Percentiles rank a stretch among this genome's conserved stretches.
phyloP scores from a whole-genome alignment of 1,284 basidiomycete genomes.

The Vanrija humicola region DNA sequence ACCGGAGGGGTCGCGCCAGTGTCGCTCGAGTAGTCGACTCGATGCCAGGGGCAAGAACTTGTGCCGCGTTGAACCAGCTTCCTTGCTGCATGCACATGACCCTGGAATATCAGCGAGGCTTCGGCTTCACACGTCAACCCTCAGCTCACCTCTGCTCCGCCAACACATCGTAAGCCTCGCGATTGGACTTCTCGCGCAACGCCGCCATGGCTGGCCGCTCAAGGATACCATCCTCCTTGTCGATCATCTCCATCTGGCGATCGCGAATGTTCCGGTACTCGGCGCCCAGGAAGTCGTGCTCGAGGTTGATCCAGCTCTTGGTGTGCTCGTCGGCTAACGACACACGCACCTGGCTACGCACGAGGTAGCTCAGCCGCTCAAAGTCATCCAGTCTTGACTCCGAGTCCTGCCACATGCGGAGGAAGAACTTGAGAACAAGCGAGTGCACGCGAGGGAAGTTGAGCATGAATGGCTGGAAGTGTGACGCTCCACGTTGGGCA shows the following conservation, averaged over 20 bases:
- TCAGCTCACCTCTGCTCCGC: conserved; percentile 65
- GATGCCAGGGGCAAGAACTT: conserved; percentile 26
- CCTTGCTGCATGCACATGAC: conserved; percentile 47
- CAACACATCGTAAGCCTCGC: conserved; percentile 89
- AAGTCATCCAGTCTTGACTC: conserved; percentile 78
- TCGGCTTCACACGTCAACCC: too few relatives aligned
- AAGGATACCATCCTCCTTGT: conserved; percentile 83
- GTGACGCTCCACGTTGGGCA: conserved; percentile 55
- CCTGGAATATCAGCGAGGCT: conserved; percentile 16
- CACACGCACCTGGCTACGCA: conserved; percentile 80
- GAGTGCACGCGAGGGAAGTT: conserved; percentile 79
- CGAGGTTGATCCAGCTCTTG: conserved; percentile 78
- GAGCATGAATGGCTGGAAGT: conserved; percentile 85
- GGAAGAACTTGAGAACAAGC: conserved; percentile 80
- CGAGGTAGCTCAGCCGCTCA: conserved; percentile 71
- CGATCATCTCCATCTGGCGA: conserved; percentile 89
- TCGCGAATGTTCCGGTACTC: conserved; percentile 86
- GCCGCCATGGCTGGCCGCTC: conserved; percentile 81
- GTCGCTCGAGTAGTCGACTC: conserved; percentile 22
- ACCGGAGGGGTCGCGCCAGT: conserved; percentile 32
- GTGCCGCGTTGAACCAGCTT: conserved; percentile 43
- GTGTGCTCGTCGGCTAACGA: conserved; percentile 71
- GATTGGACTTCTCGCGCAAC: conserved; percentile 78
- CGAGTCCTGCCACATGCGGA: conserved; percentile 90
- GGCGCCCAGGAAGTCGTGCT: conserved; percentile 75